Conservation (phyloP, 768 basidiomycete genomes). For the Mrakia hoshinonis region DNA sequence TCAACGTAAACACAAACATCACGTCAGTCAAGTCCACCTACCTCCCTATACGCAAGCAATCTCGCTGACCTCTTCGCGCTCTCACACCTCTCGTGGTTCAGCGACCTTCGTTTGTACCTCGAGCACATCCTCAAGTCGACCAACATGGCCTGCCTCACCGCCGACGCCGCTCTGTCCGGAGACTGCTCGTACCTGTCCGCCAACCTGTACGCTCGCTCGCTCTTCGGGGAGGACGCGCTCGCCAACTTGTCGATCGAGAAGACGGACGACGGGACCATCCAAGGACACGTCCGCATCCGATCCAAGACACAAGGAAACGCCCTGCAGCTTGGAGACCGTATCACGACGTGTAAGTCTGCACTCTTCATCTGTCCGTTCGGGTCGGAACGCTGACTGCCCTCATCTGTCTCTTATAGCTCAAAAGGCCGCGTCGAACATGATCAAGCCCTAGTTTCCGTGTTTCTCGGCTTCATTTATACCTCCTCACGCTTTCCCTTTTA, state of each 20-base stretch:
- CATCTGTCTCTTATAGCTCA: not conserved
- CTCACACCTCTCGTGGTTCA: constrained; percentile 36
- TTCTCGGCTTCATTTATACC: not conserved
- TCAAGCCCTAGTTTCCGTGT: not conserved
- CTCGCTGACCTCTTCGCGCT: not conserved
- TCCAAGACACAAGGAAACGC: constrained; percentile 98
- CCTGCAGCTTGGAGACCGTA: constrained; percentile 72
- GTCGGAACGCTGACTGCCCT: not conserved
- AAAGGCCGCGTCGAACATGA: constrained; percentile 3
- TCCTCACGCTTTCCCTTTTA: not conserved
- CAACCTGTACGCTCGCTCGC: constrained; percentile 87
- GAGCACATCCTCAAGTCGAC: constrained; percentile 92
- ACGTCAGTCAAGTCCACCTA: constrained; percentile 50
- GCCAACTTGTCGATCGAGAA: constrained; percentile 90
- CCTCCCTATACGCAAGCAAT: too few relatives aligned
- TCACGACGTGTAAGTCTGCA: not conserved
- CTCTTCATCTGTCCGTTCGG: not conserved
- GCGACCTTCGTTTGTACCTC: constrained; percentile 80
- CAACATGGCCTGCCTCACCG: constrained; percentile 95
- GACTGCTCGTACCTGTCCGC: constrained; percentile 96
- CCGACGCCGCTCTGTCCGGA: constrained; percentile 74
- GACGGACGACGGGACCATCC: constrained; percentile 68
- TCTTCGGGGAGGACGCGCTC: constrained; percentile 93
- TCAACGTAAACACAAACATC: constrained; percentile 78
- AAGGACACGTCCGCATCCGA: constrained; percentile 89